Evolutionary conservation across 495 filamentous ascomycete genomes (phyloP).

Genomic region (Tuber borchii): DNA sequence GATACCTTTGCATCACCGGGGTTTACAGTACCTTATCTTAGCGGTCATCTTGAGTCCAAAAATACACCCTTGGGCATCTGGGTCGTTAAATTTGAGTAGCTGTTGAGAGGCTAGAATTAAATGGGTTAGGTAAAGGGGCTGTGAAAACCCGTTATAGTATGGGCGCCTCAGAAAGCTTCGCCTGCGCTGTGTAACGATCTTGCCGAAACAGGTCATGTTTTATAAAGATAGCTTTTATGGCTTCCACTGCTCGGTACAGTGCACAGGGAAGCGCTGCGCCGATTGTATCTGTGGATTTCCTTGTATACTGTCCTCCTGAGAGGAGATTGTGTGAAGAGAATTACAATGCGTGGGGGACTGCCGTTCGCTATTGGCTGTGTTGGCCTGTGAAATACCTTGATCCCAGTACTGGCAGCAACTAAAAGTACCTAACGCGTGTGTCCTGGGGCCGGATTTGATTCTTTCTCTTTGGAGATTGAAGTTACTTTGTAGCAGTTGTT

Average conservation of each 20-base stretch:
- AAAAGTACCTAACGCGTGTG: neutral
- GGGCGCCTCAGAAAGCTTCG: neutral
- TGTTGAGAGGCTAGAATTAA: neutral
- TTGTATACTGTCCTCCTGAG: neutral
- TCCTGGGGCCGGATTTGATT: neutral
- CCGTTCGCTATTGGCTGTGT: neutral
- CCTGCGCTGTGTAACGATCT: neutral
- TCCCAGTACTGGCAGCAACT: neutral
- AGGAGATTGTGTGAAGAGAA: neutral
- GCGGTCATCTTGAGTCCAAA: neutral
- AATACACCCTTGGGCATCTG: neutral
- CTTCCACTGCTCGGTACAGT: neutral
- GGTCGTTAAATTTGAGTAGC: neutral
- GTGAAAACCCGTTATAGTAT: neutral
- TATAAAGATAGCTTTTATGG: neutral
- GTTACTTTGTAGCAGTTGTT: neutral
- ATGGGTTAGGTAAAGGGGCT: neutral
- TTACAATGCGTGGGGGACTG: neutral
- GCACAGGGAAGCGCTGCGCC: neutral
- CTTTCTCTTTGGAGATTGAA: neutral
- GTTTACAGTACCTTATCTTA: neutral
- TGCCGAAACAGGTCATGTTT: neutral
- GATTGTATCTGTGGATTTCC: too few relatives aligned
- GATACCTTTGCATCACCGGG: neutral
- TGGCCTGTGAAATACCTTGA: neutral